Base-by-base conservation (phyloP, 2,329 filamentous ascomycete genomes). In the Pyrenophora teres region DNA sequence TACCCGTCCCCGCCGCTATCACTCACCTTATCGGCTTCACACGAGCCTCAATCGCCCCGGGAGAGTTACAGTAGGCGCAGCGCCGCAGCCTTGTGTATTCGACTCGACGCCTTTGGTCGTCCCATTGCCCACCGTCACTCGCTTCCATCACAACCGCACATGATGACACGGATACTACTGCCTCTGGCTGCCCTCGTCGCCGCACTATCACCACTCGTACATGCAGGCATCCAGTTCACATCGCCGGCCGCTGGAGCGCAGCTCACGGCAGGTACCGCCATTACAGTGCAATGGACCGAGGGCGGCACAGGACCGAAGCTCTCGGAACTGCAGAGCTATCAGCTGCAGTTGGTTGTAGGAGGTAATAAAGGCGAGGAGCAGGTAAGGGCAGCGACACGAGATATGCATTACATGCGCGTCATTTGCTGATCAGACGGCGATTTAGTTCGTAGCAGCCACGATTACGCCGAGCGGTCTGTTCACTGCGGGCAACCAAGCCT, bases 261-360 rank as follows among this genome's bases (percentile, higher is more conserved):
- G 12, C 59, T 84, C 18, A 69, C 77, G 40, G 79, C 76, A 13
- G 82, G 80, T 39, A 74, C 77, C 46, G 68, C 78, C 12, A 75
- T 88, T 40, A 77, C 76, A 3, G 75, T 86, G 15, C 73, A 77
- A 58, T 87, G 84, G 84, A 75, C 77, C 51, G 83, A 87, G 15
- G 79, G 78, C 23, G 80, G 80, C 35, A 72, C 72, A 16, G 70
- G 76, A 37, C 83, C 84, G 2, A 65, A 73, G 3, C 67, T 85
- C 31, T 65, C 78, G 6, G 76, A 81, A 50, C 74, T 86, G 36
- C 68, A 73, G 2, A 76, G 77, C 15, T 89, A 85, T 68, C 75
- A 82, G 54, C 70, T 89, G 40, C 82, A 81, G 59, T 74, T 89
- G 18, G 83, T 83, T 63, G 81, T 83, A 6, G 86, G 86, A 47